Percentiles rank a stretch among this genome's conserved stretches.
Conservation (phyloP, 495 filamentous ascomycete genomes). For the Podospora pseudoanserina region DNA sequence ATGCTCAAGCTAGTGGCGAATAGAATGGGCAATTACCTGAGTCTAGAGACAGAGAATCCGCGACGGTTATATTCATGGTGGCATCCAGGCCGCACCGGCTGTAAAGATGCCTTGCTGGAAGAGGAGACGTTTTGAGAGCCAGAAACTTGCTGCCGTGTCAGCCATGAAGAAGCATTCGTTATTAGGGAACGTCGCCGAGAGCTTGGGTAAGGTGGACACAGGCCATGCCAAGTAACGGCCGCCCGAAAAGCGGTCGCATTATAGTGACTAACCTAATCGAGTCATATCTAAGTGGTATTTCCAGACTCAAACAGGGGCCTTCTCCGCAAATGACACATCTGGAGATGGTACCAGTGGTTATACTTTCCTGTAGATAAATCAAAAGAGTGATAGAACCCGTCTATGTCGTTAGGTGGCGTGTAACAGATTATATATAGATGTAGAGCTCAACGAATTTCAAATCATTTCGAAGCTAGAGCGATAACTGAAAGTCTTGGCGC, state of each 20-base stretch:
- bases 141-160: not conserved
- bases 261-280: not conserved
- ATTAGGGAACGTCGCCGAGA: conserved; percentile 4
- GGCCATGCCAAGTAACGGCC: not conserved
- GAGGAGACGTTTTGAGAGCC: not conserved
- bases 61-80: conserved; percentile 45
- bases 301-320: not conserved
- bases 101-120: not conserved
- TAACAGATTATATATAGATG: too few relatives aligned
- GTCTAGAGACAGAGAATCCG: conserved; percentile 46
- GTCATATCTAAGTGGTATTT: not conserved
- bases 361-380: too few relatives aligned
- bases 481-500: not conserved
- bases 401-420: too few relatives aligned
- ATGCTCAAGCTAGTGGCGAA: not conserved
- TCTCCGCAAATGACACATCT: not conserved
- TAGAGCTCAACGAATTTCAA: too few relatives aligned
- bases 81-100: not conserved
- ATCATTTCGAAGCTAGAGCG: too few relatives aligned
- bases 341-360: too few relatives aligned
- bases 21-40: conserved; percentile 38
- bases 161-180: not conserved
- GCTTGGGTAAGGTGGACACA: conserved; percentile 2
- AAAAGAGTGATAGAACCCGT: too few relatives aligned
- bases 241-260: not conserved